These are phyloP conservation scores for Fusarium brachygibbosum DNA, from an alignment of 2,329 filamentous ascomycete species.

Conservation along the genomic window DNA sequence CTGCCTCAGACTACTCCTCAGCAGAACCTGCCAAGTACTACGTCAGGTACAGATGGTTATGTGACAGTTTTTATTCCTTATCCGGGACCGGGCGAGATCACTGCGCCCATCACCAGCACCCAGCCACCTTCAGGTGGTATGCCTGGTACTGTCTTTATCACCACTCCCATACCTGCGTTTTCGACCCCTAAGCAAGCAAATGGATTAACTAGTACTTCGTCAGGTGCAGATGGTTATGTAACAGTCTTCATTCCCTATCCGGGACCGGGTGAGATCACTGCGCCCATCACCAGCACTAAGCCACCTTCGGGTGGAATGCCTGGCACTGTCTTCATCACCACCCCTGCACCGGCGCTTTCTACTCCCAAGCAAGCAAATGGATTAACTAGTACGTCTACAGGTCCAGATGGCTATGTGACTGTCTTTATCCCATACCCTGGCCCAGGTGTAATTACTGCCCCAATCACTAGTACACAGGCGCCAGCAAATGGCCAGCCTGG, in stretches of 20 bases:
- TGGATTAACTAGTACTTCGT: background rate
- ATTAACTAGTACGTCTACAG: constrained; percentile 2
- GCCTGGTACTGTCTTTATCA: constrained; percentile 28
- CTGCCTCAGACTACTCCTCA: constrained; percentile 10
- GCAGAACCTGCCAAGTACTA: constrained; percentile 26
- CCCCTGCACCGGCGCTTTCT: background rate
- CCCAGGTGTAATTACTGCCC: constrained; percentile 12
- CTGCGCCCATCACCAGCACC: constrained; percentile 25
- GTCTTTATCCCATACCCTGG: constrained; percentile 14
- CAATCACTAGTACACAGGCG: constrained; percentile 12
- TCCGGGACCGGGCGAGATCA: constrained; percentile 27
- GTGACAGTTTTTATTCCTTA: constrained; percentile 31
- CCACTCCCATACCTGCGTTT: constrained; percentile 11
- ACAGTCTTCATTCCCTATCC: constrained; percentile 22
- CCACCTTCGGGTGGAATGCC: constrained; percentile 12
- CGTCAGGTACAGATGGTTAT: constrained; percentile 25
- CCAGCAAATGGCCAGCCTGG: constrained; percentile 14
- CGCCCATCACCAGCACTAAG: constrained; percentile 16
- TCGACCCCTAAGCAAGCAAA: constrained; percentile 14
- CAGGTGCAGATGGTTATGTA: constrained; percentile 15
- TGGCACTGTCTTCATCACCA: constrained; percentile 23
- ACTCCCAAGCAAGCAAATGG: constrained; percentile 14
- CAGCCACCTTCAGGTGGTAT: constrained; percentile 10
- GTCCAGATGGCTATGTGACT: constrained; percentile 25
- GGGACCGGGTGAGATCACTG: constrained; percentile 17